Evolutionary conservation across 495 filamentous ascomycete genomes (phyloP), one percentile per base, ranked within the genome.

Genomic region (Hypoxylon cercidicola): DNA sequence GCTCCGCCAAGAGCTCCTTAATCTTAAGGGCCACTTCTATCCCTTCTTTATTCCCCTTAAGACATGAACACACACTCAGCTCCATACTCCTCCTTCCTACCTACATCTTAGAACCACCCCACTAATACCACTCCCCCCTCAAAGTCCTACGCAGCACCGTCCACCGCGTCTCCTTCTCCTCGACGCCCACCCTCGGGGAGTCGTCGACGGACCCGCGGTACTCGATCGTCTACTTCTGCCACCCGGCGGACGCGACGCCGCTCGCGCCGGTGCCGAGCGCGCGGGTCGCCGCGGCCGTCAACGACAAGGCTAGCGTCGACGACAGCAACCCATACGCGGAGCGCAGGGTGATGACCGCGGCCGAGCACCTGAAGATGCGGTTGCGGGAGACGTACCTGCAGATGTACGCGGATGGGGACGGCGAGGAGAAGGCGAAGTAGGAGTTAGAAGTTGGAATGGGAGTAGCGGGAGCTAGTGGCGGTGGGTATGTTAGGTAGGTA

Each of bases 141-240:
- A n/a, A 47, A 57, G 41, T 97, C 47, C 79, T 97, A 35, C 87
- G 89, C 62, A 90, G 87, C 45, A 97, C 95, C 0, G 88, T 97
- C 16, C 95, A 97, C 70, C 80, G 95, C 23, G 95, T 99, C 16
- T 85, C 96, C 11, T 96, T 96, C 50, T 88, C 92, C 0, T 25
- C 55, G 3, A 18, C 56, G n/a, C 50, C 50, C 0, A 60, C 78
- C 5, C 68, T 68, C 11, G 84, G 85, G 59, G 92, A 97, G 53
- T 75, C 73, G 1, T 70, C 66, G 5, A 54, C 34, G 5, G 78
- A 75, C 35, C 71, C 78, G 74, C 77, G 94, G 53, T 97, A 97
- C 74, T 92, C 88, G 49, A 88, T 98, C 60, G 95, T 87, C 11
- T 98, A 90, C 70, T 97, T 97, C 71, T 96, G 92, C 64, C 94